phyloP scores from a whole-genome alignment of 208 protist species.

The Leishmania turanica region DNA sequence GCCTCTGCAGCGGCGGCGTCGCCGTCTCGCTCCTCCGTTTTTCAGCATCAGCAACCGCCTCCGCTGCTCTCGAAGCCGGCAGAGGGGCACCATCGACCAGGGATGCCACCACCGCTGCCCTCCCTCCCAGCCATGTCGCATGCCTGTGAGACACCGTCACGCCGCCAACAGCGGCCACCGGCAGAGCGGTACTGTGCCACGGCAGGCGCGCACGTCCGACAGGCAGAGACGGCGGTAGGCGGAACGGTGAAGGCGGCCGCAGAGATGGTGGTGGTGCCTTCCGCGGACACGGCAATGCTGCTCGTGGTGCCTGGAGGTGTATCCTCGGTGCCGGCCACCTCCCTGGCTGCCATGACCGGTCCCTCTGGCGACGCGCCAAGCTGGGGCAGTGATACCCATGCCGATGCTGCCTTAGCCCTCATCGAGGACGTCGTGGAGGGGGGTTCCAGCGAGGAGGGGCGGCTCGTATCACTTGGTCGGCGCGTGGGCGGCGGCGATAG shows the following conservation, averaged over 20 bases:
- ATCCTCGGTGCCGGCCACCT: not conserved
- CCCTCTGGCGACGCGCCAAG: slow-evolving; percentile 10
- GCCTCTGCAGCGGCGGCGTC: too few relatives aligned
- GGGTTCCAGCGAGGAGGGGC: not conserved
- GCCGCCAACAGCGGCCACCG: not conserved
- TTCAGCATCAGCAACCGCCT: not conserved
- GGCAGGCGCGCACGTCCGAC: not conserved
- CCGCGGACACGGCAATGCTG: slow-evolving; percentile 3
- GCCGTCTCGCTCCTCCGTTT: not conserved
- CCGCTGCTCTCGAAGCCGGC: not conserved
- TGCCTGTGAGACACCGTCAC: not conserved
- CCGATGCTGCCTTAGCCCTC: slow-evolving; percentile 20
- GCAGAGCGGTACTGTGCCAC: not conserved
- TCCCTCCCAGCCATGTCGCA: not conserved
- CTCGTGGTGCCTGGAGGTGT: slow-evolving; percentile 21
- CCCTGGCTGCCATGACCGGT: slow-evolving; percentile 11
- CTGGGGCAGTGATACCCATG: slow-evolving; percentile 12
- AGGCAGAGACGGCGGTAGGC: not conserved
- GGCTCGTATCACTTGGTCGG: not conserved
- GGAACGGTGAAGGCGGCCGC: not conserved
- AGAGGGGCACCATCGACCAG: not conserved
- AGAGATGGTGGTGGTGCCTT: not conserved
- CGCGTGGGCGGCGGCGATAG: not conserved
- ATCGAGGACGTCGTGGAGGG: slow-evolving; percentile 13
- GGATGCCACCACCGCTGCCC: not conserved